Percentiles rank a stretch among this genome's conserved stretches.
Evolutionary conservation across 306 rosid genomes (phyloP).

Genomic region (Medicago lupulina): DNA sequence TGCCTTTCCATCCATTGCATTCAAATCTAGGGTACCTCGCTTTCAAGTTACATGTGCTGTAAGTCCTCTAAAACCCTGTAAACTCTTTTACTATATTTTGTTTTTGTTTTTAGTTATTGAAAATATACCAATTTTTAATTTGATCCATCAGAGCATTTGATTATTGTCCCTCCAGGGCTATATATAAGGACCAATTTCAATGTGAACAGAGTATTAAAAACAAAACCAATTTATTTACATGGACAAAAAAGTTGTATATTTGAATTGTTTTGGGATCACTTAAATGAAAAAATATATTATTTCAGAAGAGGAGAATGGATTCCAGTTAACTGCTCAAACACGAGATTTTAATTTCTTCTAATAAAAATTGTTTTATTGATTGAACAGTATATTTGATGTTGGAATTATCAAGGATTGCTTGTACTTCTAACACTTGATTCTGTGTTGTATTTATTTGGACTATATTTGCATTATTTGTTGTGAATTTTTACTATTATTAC

Average conservation of each 20-base stretch:
- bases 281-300: no score
- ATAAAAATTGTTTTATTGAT: neutral
- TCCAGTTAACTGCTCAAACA: neutral
- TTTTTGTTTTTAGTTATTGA: no score
- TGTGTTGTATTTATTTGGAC: constrained; percentile 43
- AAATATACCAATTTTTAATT: no score
- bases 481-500: constrained; percentile 18
- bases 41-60: constrained; percentile 67
- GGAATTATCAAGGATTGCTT: neutral
- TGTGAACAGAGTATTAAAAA: no score
- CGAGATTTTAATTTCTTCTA: constrained; percentile 9
- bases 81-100: neutral
- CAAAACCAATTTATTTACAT: no score
- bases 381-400: neutral
- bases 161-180: no score
- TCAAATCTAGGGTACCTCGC: constrained; percentile 45
- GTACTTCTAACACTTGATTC: constrained; percentile 10
- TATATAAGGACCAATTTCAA: no score
- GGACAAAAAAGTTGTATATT: no score
- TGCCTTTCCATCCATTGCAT: constrained; percentile 51
- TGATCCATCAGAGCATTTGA: neutral
- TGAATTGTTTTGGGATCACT: no score
- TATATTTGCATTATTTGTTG: constrained; percentile 1
- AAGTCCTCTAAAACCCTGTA: constrained; percentile 32
- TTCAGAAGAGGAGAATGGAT: no score